phyloP scores from a whole-genome alignment of 1,139 yeast genomes.

The Candida glucosophila region DNA sequence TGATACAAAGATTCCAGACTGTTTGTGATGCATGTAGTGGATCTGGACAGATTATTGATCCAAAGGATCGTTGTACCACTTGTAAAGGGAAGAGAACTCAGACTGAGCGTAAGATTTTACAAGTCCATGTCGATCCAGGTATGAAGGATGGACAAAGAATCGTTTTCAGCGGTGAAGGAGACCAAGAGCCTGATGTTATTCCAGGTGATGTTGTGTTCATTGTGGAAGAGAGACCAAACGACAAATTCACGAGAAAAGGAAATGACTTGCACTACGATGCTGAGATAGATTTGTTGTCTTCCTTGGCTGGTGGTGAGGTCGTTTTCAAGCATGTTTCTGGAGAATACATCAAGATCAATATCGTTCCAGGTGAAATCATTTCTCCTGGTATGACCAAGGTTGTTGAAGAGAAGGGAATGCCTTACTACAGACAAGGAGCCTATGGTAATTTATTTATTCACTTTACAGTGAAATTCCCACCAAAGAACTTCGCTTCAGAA shows the following conservation, averaged over 20 bases:
- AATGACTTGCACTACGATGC: slow-evolving; percentile 81
- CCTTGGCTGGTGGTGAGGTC: slow-evolving; percentile 92
- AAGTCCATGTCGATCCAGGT: slow-evolving; percentile 95
- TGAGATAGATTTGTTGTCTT: slow-evolving; percentile 85
- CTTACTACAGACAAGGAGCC: slow-evolving; percentile 68
- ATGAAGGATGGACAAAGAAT: slow-evolving; percentile 93
- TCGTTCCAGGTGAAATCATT: slow-evolving; percentile 89
- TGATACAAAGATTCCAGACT: slow-evolving; percentile 96
- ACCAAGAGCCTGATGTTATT: slow-evolving; percentile 88
- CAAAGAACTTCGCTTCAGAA: slow-evolving; percentile 52
- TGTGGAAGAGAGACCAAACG: slow-evolving; percentile 82
- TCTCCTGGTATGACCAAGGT: slow-evolving; percentile 78
- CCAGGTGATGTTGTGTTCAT: slow-evolving; percentile 97
- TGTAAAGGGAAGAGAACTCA: slow-evolving; percentile 88
- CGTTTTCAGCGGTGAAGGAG: slow-evolving; percentile 93
- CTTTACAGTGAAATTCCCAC: slow-evolving; percentile 68
- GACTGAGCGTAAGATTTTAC: slow-evolving; percentile 84
- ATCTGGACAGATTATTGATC: slow-evolving; percentile 80
- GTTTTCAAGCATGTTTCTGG: slow-evolving; percentile 82
- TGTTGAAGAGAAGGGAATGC: slow-evolving; percentile 95
- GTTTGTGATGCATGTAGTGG: slow-evolving; percentile 92
- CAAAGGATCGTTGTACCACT: slow-evolving; percentile 79
- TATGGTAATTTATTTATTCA: slow-evolving; percentile 65
- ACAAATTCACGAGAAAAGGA: slow-evolving; percentile 76
- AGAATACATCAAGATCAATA: slow-evolving; percentile 74